Evolutionary conservation across 2,329 filamentous ascomycete species (phyloP).

Genomic region (Bimuria novae-zelandiae): DNA sequence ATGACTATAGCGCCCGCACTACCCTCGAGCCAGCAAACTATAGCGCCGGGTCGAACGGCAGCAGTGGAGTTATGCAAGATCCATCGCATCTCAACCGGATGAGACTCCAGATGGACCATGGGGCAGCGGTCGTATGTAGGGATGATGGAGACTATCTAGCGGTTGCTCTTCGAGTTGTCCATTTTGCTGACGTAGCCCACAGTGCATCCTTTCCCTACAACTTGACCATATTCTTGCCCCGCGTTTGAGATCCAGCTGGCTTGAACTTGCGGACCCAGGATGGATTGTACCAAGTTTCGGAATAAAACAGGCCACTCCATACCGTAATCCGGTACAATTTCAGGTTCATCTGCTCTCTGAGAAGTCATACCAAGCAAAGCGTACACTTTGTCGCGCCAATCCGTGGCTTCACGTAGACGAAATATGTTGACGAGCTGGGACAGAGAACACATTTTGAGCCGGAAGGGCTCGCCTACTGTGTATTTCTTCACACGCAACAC

Average conservation of each 20-base stretch:
- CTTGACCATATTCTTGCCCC: background rate
- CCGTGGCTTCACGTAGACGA: constrained; percentile 8
- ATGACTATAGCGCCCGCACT: background rate
- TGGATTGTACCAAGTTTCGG: background rate
- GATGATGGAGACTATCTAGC: background rate
- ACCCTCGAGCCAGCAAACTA: constrained; percentile 1
- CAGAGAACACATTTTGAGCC: constrained; percentile 4
- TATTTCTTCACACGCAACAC: background rate
- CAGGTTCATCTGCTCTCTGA: background rate
- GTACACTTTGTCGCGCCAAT: constrained; percentile 13
- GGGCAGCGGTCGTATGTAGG: background rate
- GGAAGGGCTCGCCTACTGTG: background rate
- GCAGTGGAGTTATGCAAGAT: background rate
- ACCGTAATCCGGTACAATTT: constrained; percentile 11
- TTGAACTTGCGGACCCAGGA: background rate
- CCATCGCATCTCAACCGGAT: background rate
- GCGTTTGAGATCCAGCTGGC: background rate
- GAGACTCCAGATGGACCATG: background rate
- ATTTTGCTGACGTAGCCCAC: background rate
- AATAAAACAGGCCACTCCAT: constrained; percentile 1
- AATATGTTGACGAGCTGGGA: constrained; percentile 16
- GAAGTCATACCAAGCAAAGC: constrained; percentile 14
- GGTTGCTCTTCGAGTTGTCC: background rate
- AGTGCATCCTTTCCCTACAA: background rate
- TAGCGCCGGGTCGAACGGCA: background rate